Evolutionary conservation across 2,329 filamentous ascomycete species (phyloP).

Genomic region (Calycina herbarum): DNA sequence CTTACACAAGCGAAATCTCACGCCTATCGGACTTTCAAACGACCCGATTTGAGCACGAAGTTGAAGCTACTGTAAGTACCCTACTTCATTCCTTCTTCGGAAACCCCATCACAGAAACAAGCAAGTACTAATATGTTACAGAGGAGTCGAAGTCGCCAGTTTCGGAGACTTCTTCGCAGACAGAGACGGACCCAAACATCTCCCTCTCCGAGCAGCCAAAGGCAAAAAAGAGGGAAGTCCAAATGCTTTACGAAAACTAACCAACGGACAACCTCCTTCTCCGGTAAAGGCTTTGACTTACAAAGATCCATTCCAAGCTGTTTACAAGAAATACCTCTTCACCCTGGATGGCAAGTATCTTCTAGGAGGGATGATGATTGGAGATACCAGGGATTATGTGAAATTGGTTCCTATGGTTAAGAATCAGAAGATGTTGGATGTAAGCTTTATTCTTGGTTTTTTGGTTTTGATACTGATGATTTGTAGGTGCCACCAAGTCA

Average conservation of each 20-base stretch:
- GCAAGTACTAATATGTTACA: neutral
- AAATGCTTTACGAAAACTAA: constrained; percentile 49
- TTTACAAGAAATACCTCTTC: constrained; percentile 95
- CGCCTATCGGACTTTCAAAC: constrained; percentile 68
- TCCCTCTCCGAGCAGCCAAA: constrained; percentile 60
- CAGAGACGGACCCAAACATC: constrained; percentile 72
- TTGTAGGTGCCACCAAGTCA: constrained; percentile 63
- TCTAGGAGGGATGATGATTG: constrained; percentile 96
- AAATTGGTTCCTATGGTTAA: constrained; percentile 88
- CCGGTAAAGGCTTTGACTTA: constrained; percentile 83
- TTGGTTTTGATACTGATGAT: neutral
- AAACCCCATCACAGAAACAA: too few relatives aligned
- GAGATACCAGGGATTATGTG: constrained; percentile 86
- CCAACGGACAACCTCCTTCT: constrained; percentile 54
- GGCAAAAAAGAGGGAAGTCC: constrained; percentile 42
- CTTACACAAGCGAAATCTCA: constrained; percentile 79
- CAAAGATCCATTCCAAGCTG: constrained; percentile 81
- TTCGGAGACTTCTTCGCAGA: constrained; percentile 95
- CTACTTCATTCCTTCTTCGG: too few relatives aligned
- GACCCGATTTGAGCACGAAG: constrained; percentile 87
- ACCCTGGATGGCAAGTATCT: constrained; percentile 87
- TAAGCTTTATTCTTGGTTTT: neutral
- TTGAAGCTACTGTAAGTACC: constrained; percentile 66
- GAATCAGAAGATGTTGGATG: constrained; percentile 74
- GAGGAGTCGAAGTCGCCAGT: constrained; percentile 83